Evolutionary conservation across 2,329 filamentous ascomycete genomes (phyloP).

Genomic region (Lojkania enalia): DNA sequence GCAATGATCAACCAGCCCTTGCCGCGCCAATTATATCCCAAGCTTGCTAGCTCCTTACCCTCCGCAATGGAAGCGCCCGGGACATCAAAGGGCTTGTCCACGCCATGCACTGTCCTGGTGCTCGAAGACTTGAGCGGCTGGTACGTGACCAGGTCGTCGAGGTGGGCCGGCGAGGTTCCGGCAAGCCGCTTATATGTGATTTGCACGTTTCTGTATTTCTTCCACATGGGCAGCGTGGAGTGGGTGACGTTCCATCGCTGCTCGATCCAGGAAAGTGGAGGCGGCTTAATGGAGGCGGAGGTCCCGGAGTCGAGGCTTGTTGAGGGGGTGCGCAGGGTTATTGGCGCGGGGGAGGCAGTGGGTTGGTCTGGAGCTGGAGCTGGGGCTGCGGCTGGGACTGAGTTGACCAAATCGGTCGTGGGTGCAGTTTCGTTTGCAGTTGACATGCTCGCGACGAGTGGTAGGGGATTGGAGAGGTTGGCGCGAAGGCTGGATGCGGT

Average conservation of each 20-base stretch:
- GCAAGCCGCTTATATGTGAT: conserved; percentile 68
- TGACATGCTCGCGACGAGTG: not conserved
- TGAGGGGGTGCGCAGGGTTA: conserved; percentile 34
- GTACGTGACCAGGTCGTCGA: conserved; percentile 76
- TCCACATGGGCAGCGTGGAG: conserved; percentile 67
- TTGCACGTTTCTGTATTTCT: conserved; percentile 73
- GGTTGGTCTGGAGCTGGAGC: conserved; percentile 1
- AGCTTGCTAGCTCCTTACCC: conserved; percentile 52
- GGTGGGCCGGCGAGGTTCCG: conserved; percentile 32
- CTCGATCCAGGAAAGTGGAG: conserved; percentile 43
- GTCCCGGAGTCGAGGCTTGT: conserved; percentile 19
- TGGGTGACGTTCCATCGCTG: conserved; percentile 46
- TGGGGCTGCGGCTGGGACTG: conserved; percentile 2
- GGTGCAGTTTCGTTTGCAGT: not conserved
- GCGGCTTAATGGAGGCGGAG: conserved; percentile 25
- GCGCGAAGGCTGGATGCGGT: conserved; percentile 1
- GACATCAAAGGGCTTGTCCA: conserved; percentile 58
- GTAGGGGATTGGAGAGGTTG: not conserved
- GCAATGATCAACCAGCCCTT: conserved; percentile 74
- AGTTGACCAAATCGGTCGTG: conserved; percentile 2
- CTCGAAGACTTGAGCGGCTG: conserved; percentile 57
- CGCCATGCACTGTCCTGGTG: conserved; percentile 65
- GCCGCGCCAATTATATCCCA: conserved; percentile 68
- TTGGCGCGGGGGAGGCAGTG: conserved; percentile 1
- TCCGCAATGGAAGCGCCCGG: conserved; percentile 6